phyloP scores from a whole-genome alignment of 768 basidiomycete genomes.

The Tricholoma sp. region DNA sequence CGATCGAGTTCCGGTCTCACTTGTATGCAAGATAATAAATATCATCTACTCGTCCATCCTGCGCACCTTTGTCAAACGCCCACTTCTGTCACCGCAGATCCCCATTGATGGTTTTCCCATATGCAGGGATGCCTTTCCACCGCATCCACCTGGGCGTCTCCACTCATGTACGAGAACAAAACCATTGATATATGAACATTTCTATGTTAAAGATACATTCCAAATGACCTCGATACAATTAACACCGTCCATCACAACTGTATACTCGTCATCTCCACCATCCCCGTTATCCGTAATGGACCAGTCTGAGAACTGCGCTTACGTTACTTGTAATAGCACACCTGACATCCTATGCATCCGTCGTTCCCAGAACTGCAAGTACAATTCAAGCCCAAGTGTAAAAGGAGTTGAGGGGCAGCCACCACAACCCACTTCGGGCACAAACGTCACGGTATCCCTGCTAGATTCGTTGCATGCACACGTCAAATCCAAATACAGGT shows the following conservation, averaged over 20 bases:
- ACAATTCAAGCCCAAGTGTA: neutral
- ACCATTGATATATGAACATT: constrained; percentile 1
- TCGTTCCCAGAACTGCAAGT: neutral
- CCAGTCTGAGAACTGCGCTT: neutral
- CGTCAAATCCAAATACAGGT: constrained; percentile 1
- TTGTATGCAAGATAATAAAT: neutral
- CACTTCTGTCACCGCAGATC: constrained; percentile 10
- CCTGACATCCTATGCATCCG: constrained; percentile 4
- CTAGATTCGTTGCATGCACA: neutral
- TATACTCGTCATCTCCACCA: constrained; percentile 1
- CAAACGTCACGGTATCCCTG: constrained; percentile 7
- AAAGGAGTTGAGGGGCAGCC: neutral
- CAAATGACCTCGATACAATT: neutral
- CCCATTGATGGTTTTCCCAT: constrained; percentile 9
- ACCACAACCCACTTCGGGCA: constrained; percentile 1
- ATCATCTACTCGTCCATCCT: neutral
- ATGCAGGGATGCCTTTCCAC: constrained; percentile 7
- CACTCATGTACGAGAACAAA: neutral
- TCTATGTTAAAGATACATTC: too few species aligned
- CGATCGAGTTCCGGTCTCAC: neutral
- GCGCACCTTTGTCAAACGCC: neutral
- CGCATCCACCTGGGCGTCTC: neutral
- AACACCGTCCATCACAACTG: constrained; percentile 6
- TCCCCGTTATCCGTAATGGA: neutral
- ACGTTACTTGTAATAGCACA: constrained; percentile 1